Base-by-base conservation (phyloP, 1,284 basidiomycete species). In the Taiwanofungus camphoratus region DNA sequence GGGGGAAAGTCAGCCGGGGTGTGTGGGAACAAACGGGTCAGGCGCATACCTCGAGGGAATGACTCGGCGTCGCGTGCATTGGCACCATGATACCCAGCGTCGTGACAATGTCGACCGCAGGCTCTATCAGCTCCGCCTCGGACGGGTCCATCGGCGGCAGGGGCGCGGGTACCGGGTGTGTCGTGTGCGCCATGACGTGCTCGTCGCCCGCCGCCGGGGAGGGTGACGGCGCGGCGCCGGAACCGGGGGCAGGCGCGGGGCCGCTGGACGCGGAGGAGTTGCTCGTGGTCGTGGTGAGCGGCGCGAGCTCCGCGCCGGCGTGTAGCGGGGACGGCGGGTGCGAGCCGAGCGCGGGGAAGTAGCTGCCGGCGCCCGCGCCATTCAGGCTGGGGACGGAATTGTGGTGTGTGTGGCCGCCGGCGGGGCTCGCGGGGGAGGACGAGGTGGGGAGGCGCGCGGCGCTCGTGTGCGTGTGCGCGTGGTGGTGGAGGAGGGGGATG, bases 21-120 rank as follows among this genome's bases (percentile, higher is more conserved):
- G n/a, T n/a, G n/a, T n/a, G n/a, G n/a, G n/a, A n/a, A n/a, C 19
- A 24, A 26, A 23, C n/a, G 21, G 15, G 30, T 21, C 3, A 36
- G 66, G 51, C n/a, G 52, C 55, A 45, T 54, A 60, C 60, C 55
- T 84, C 79, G 19, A 84, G 61, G 13, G 69, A 49, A 53, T 92
- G 86, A 5, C 82, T 77, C 0, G 74, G 82, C 43, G 68, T 85
- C 2, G 78, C 69, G 42, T 67, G 73, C 3, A 62, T 54, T 0
- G 77, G 79, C 18, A 83, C 62, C 15, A 57, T 57, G 18, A 82
- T 54, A 34, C 64, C 60, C 15, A 81, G 55, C 18, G 65, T 69
- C 4, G 74, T 68, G 33, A 74, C 68, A 13, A 78, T 56, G 46
- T 83, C 79, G 12, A 62, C 58, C 20, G 51, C 55, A 26, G 42